A percentile compares a stretch with the other conserved stretches of the same genome.
Evolutionary conservation across 768 basidiomycete genomes (phyloP).

Genomic region (Russula sp.): DNA sequence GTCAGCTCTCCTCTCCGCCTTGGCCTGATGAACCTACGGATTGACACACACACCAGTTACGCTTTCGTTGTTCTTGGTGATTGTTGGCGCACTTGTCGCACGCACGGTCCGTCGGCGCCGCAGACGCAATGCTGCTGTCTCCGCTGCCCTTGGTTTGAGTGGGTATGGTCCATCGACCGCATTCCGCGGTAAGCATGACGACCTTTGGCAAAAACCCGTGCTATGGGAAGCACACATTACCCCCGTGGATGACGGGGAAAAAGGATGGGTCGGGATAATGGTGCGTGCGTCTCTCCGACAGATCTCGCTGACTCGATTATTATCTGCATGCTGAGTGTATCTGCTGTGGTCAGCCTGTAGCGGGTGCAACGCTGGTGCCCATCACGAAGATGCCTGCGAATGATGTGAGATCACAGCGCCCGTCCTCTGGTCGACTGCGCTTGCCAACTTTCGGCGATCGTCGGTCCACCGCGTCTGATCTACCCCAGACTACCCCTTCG

Average conservation of each 20-base stretch:
- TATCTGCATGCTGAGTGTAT: background rate
- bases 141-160: background rate
- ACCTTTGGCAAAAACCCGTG: background rate
- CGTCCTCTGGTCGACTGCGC: background rate
- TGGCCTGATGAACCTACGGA: background rate
- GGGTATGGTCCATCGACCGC: background rate
- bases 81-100: background rate
- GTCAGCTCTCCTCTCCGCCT: background rate
- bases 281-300: background rate
- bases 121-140: background rate
- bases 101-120: slow-evolving; percentile 13
- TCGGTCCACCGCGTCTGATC: background rate
- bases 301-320: background rate
- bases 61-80: background rate
- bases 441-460: background rate
- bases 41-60: background rate
- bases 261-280: slow-evolving; percentile 7
- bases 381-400: background rate
- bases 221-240: slow-evolving; percentile 8
- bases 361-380: background rate
- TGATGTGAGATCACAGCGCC: background rate
- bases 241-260: background rate
- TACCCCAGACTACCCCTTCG: background rate
- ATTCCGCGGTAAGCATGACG: background rate
- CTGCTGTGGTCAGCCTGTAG: slow-evolving; percentile 2